A percentile compares a stretch with the other conserved stretches of the same genome.
These are phyloP conservation scores for Starmerella kuoi DNA, from an alignment of 805 yeast species.

Conservation along the genomic window DNA sequence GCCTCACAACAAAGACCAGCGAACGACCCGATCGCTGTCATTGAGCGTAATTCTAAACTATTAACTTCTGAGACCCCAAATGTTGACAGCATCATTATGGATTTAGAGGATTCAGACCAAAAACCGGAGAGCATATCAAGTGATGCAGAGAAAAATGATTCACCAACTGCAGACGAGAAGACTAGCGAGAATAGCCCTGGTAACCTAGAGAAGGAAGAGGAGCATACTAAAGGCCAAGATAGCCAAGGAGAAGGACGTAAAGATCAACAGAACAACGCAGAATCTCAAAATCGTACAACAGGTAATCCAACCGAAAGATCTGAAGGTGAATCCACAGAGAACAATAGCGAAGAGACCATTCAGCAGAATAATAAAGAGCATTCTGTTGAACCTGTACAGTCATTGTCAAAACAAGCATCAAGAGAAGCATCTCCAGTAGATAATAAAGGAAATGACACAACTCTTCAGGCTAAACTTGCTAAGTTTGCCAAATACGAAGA, in stretches of 20 bases:
- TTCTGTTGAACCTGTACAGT: neutral
- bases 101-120: neutral
- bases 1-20: constrained; percentile 17
- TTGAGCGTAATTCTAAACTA: constrained; percentile 20
- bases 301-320: neutral
- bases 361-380: neutral
- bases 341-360: neutral
- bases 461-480: constrained; percentile 19
- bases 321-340: neutral
- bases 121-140: neutral
- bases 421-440: no score
- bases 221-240: neutral
- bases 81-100: constrained; percentile 15
- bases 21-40: constrained; percentile 17
- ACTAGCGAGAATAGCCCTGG: neutral
- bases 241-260: neutral
- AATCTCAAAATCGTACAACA: neutral
- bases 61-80: constrained; percentile 20
- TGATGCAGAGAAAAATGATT: neutral
- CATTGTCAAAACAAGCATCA: no score
- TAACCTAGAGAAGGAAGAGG: neutral
- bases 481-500: constrained; percentile 53
- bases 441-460: neutral
- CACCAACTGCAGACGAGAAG: neutral
- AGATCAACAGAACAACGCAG: neutral